Evolutionary conservation across 1,139 yeast genomes (phyloP).

Genomic region (Candida tropicalis): DNA sequence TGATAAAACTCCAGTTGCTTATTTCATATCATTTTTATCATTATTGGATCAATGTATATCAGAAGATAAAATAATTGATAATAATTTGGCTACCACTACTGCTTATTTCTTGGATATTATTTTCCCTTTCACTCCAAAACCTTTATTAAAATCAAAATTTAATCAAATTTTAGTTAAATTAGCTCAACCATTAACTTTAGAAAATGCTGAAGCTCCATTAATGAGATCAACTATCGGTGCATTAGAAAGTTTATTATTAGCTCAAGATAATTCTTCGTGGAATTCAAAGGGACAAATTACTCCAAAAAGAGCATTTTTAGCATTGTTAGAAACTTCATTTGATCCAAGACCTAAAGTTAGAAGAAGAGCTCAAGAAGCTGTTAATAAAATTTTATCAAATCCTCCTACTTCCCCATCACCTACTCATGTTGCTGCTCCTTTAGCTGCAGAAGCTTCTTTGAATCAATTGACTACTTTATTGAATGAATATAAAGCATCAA

Average conservation of each 20-base stretch:
- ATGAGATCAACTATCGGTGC: constrained; percentile 85
- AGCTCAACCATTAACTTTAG: constrained; percentile 76
- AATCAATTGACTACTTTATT: constrained; percentile 53
- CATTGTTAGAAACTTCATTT: constrained; percentile 74
- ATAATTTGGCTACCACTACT: constrained; percentile 69
- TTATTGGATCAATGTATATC: constrained; percentile 74
- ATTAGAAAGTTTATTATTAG: constrained; percentile 73
- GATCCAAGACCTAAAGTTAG: constrained; percentile 96
- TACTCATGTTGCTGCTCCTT: constrained; percentile 72
- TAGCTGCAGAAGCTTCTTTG: constrained; percentile 71
- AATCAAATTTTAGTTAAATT: constrained; percentile 75
- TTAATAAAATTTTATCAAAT: constrained; percentile 57
- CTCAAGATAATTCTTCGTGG: constrained; percentile 87
- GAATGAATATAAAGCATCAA: constrained; percentile 19
- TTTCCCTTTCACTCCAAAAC: constrained; percentile 72
- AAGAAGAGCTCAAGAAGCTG: constrained; percentile 91
- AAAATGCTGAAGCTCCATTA: constrained; percentile 80
- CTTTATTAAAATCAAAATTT: constrained; percentile 71
- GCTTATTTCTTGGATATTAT: constrained; percentile 82
- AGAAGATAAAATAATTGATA: constrained; percentile 57
- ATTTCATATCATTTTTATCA: constrained; percentile 81
- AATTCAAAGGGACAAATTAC: constrained; percentile 53
- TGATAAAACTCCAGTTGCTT: constrained; percentile 65
- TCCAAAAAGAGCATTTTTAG: constrained; percentile 81
- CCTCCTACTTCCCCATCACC: constrained; percentile 86